phyloP scores from a whole-genome alignment of 768 basidiomycete genomes.

The Pleurotus tuber-regium region DNA sequence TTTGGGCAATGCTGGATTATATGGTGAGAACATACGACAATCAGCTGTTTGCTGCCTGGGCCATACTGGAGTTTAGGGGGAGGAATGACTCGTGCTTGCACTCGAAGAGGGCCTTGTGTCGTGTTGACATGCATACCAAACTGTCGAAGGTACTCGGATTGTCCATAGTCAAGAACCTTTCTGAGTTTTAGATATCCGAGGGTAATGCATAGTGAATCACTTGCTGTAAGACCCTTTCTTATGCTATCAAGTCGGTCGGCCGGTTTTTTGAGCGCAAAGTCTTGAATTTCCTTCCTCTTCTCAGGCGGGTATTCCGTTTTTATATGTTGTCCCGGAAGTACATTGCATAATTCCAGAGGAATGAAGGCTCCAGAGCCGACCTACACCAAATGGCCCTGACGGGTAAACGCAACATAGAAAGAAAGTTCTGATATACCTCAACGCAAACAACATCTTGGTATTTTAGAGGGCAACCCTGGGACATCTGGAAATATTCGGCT shows the following conservation, averaged over 20 bases:
- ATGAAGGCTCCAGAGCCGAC: conserved; percentile 59
- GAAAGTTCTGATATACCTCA: conserved; percentile 59
- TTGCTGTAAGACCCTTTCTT: conserved; percentile 48
- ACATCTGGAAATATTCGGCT: conserved; percentile 54
- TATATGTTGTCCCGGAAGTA: conserved; percentile 64
- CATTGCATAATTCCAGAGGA: conserved; percentile 60
- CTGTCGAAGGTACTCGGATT: conserved; percentile 70
- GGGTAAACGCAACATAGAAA: background rate
- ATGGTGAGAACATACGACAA: conserved; percentile 45
- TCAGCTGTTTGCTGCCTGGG: conserved; percentile 46
- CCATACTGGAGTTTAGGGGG: conserved; percentile 72
- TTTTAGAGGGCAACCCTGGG: conserved; percentile 49
- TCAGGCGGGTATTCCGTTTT: conserved; percentile 67
- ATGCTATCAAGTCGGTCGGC: conserved; percentile 55
- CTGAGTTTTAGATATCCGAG: background rate
- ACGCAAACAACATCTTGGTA: conserved; percentile 66
- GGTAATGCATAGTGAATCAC: conserved; percentile 1
- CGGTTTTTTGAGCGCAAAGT: conserved; percentile 65
- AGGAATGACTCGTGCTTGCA: conserved; percentile 60
- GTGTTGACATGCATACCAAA: conserved; percentile 70
- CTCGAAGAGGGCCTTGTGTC: conserved; percentile 46
- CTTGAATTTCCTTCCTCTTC: conserved; percentile 58
- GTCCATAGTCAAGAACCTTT: conserved; percentile 66
- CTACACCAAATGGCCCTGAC: conserved; percentile 28
- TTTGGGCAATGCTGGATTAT: conserved; percentile 10